phyloP scores from a whole-genome alignment of 2,329 filamentous ascomycete genomes.

The Karstenula rhodostoma region DNA sequence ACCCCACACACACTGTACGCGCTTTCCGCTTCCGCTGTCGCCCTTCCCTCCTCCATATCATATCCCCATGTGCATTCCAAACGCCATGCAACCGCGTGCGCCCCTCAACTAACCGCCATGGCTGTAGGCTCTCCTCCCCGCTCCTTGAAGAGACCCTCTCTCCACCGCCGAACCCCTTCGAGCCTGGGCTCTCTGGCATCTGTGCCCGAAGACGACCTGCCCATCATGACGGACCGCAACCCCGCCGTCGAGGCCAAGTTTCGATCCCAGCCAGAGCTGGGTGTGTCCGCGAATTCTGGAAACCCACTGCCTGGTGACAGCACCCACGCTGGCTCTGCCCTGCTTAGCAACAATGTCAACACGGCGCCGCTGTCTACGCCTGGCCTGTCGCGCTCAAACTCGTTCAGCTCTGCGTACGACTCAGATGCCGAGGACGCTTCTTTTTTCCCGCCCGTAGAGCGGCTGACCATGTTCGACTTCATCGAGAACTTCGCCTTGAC shows the following conservation, averaged over 20 bases:
- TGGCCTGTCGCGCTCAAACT: constrained; percentile 75
- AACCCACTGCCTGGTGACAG: constrained; percentile 35
- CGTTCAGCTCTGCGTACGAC: constrained; percentile 82
- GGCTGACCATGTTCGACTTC: constrained; percentile 89
- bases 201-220: constrained; percentile 37
- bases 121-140: constrained; percentile 41
- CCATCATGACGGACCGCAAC: constrained; percentile 39
- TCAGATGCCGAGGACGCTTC: constrained; percentile 75
- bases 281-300: constrained; percentile 34
- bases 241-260: constrained; percentile 28
- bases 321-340: constrained; percentile 35
- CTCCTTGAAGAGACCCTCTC: constrained; percentile 23
- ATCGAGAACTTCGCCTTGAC: constrained; percentile 91
- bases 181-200: constrained; percentile 40
- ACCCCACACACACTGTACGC: constrained; percentile 11
- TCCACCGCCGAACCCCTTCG: constrained; percentile 42
- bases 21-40: constrained; percentile 1
- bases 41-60: background rate
- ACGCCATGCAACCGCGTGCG: constrained; percentile 18
- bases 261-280: constrained; percentile 42
- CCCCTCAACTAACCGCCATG: constrained; percentile 41
- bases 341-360: constrained; percentile 52
- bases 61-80: background rate
- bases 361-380: constrained; percentile 56
- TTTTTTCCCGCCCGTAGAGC: constrained; percentile 82